Base-by-base conservation (phyloP, 225 moss, liverwort and hornwort genomes). In the Thuidium tamariscinum region DNA sequence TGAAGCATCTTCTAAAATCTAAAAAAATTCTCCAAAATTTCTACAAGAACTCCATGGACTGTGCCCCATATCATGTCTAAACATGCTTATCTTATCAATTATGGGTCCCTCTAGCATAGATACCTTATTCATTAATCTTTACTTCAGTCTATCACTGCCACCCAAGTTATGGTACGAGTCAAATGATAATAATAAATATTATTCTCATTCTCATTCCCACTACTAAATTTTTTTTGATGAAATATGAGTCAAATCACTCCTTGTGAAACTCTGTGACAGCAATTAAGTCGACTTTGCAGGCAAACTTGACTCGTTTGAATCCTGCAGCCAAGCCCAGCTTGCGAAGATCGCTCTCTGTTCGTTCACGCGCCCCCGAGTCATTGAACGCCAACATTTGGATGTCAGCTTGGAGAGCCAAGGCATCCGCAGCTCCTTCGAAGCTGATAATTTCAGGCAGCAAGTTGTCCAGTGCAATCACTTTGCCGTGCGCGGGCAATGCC, bases 321-420 rank as follows among this genome's bases (percentile, higher is more conserved):
- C 91, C 90, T 3, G 87, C 91, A 54, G 64, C 80, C 69, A 83
- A 55, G 41, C 75, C 91, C 2, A 93, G 36, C 26, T 82, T 42
- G 8, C 46, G 59, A 3, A 36, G 51, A 2, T 90, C 85, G 2
- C 13, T 20, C 29, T 85, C 65, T 0, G 87, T 90, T 37, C 90
- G 87, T 64, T 93, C 91, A 7, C 84, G 52, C 0, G 91, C 93
- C 21, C 88, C 93, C 1, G 77, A 56, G 3, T 71, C 63, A 11
- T 88, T 85, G 85, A 51, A 83, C 6, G 91, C 90, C 51, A 93
- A 13, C 88, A 91, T 90, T 42, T 46, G 41, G 48, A 88, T 5
- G 76, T 93, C 93, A 1, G 14, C 0, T 30, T 63, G 37, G 8
- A 93, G 19, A 42, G 91, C 84, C 49, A 78, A 1, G 32, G 9